Evolutionary conservation across 2,329 filamentous ascomycete species (phyloP).

Genomic region (Knoxdaviesia proteae): DNA sequence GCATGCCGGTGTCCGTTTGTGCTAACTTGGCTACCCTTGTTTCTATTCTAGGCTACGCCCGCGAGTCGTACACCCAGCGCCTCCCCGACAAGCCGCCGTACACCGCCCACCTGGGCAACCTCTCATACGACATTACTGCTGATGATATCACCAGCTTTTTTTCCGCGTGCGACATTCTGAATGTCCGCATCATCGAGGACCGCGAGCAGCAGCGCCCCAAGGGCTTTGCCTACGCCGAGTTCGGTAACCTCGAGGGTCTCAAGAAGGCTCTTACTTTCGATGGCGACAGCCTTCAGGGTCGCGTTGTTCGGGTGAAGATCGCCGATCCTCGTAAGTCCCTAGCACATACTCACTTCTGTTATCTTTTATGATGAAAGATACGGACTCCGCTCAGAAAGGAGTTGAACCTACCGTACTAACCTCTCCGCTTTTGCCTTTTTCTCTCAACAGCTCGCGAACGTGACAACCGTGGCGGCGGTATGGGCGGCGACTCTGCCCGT

Average conservation of each 20-base stretch:
- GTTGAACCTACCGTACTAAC: background rate
- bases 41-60: constrained; percentile 30
- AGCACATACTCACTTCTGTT: background rate
- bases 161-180: constrained; percentile 63
- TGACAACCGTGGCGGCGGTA: constrained; percentile 19
- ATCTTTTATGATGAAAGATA: background rate
- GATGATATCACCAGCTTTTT: constrained; percentile 77
- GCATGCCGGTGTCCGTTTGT: too few species aligned
- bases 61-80: constrained; percentile 51
- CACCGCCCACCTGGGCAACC: constrained; percentile 88
- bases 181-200: constrained; percentile 91
- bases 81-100: constrained; percentile 84
- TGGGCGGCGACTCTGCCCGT: constrained; percentile 39
- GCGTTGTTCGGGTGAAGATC: constrained; percentile 81
- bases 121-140: constrained; percentile 81
- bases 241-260: constrained; percentile 66
- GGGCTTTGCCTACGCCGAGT: constrained; percentile 96
- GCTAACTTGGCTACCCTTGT: constrained; percentile 5
- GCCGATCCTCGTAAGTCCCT: constrained; percentile 75
- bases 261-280: constrained; percentile 77
- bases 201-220: constrained; percentile 86
- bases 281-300: constrained; percentile 64
- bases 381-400: background rate
- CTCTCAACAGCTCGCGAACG: constrained; percentile 56
- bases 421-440: too few species aligned